A percentile compares a stretch with the other conserved stretches of the same genome.
These are phyloP conservation scores for Blastobotrys muscicola DNA, from an alignment of 805 yeast species.

Conservation along the genomic window DNA sequence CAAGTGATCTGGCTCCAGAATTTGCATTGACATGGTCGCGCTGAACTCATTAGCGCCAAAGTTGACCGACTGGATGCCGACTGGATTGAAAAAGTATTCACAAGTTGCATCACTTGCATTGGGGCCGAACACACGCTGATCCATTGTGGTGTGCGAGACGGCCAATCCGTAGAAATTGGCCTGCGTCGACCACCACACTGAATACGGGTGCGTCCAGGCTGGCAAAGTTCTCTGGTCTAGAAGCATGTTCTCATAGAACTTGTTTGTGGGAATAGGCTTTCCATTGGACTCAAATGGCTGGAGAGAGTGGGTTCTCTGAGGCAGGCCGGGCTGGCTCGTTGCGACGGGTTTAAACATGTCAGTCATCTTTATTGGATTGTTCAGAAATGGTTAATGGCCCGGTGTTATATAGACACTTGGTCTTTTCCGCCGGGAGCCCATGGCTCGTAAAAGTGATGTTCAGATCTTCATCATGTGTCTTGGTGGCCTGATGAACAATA, in stretches of 20 bases:
- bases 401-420: too few species aligned
- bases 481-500: too few species aligned
- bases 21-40: slow-evolving; percentile 35
- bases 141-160: slow-evolving; percentile 48
- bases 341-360: too few species aligned
- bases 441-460: too few species aligned
- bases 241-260: slow-evolving; percentile 65
- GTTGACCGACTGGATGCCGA: slow-evolving; percentile 38
- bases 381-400: too few species aligned
- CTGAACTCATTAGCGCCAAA: slow-evolving; percentile 27
- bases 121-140: slow-evolving; percentile 63
- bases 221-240: slow-evolving; percentile 59
- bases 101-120: slow-evolving; percentile 40
- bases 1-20: slow-evolving; percentile 38
- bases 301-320: too few species aligned
- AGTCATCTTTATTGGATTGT: too few species aligned
- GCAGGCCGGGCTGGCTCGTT: too few species aligned
- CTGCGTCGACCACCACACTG: slow-evolving; percentile 55
- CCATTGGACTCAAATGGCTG: not conserved
- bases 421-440: too few species aligned
- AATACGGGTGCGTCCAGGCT: slow-evolving; percentile 76
- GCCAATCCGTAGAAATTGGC: slow-evolving; percentile 49
- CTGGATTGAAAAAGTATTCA: slow-evolving; percentile 41
- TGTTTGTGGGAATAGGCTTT: slow-evolving; percentile 59
- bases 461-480: too few species aligned